Evolutionary conservation across 768 basidiomycete species (phyloP).

Genomic region (Panaeolus cyanescens): DNA sequence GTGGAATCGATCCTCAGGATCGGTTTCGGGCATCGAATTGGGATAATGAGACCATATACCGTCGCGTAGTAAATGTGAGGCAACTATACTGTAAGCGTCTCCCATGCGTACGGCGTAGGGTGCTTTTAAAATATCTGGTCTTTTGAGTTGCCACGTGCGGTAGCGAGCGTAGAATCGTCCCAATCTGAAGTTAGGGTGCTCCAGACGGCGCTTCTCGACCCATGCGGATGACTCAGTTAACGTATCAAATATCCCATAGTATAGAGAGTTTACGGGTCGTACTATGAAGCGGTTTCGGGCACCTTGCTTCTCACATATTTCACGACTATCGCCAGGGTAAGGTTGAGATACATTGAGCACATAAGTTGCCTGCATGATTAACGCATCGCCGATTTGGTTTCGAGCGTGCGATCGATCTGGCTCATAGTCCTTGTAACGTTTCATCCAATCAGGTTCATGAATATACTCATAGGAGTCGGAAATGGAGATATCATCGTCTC

Average conservation of each 20-base stretch:
- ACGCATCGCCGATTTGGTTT: conserved; percentile 5
- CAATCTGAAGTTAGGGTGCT: no score
- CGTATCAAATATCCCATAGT: no score
- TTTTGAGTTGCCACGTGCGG: no score
- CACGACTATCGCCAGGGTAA: conserved; percentile 11
- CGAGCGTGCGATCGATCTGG: not conserved
- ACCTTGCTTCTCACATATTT: not conserved
- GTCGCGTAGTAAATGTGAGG: not conserved
- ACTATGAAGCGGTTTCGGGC: not conserved
- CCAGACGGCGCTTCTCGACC: no score
- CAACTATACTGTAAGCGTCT: not conserved
- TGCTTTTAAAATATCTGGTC: no score
- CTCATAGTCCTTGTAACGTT: not conserved
- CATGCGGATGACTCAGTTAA: no score
- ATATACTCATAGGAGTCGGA: no score
- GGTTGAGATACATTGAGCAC: conserved; percentile 5
- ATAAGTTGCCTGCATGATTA: not conserved
- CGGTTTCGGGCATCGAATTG: not conserved
- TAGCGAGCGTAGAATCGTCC: no score
- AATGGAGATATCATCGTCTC: no score
- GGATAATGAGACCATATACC: not conserved
- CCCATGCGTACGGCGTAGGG: no score
- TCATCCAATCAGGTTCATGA: not conserved
- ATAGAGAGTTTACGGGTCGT: no score
- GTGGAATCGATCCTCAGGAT: not conserved